phyloP scores from a whole-genome alignment of 495 filamentous ascomycete species.

The Penicillium verhagenii region DNA sequence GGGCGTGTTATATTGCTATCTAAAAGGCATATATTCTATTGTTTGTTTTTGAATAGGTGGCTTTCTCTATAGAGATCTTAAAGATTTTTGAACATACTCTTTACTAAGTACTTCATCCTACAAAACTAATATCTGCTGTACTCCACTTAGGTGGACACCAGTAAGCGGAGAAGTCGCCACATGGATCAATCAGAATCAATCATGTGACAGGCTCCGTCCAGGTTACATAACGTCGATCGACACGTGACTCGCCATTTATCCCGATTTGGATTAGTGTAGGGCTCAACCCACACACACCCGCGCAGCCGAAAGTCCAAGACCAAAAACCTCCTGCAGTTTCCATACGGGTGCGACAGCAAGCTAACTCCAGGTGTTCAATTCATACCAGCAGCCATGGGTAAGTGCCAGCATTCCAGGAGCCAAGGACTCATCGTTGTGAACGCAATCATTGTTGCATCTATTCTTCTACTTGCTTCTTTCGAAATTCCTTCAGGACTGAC shows the following conservation, averaged over 20 bases:
- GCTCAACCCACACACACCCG: conserved; percentile 50
- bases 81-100: too few species aligned
- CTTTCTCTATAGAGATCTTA: too few species aligned
- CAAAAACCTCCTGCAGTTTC: conserved; percentile 44
- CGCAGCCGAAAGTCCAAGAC: conserved; percentile 45
- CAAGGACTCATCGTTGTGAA: background rate
- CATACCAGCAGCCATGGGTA: conserved; percentile 53
- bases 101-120: background rate
- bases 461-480: background rate
- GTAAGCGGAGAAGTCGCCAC: background rate
- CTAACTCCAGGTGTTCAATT: conserved; percentile 45
- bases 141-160: background rate
- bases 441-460: background rate
- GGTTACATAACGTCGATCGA: background rate
- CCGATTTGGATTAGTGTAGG: conserved; percentile 41
- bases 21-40: too few species aligned
- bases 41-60: too few species aligned
- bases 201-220: background rate
- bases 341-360: conserved; percentile 47
- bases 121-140: background rate
- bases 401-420: conserved; percentile 14
- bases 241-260: background rate
- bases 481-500: background rate
- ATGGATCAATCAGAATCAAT: background rate
- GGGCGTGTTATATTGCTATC: too few species aligned